phyloP scores from a whole-genome alignment of 1,284 basidiomycete species.

The Athelia sp. region DNA sequence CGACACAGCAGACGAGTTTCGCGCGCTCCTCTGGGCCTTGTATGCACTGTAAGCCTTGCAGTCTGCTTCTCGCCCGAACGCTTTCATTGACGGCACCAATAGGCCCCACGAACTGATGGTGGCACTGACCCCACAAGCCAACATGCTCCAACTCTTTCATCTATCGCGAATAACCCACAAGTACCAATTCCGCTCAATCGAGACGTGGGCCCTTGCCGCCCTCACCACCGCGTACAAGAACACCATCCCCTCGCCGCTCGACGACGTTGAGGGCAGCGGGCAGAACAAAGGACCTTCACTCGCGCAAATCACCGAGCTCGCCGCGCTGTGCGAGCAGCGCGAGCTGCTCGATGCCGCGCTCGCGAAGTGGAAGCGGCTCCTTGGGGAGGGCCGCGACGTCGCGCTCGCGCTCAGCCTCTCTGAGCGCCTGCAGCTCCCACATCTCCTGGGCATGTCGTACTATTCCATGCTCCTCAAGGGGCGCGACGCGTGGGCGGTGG shows the following conservation, averaged over 20 bases:
- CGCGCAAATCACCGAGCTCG: constrained; percentile 32
- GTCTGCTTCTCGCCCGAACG: constrained; percentile 1
- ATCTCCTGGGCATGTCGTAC: constrained; percentile 31
- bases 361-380: constrained; percentile 30
- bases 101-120: constrained; percentile 45
- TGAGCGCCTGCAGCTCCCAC: constrained; percentile 29
- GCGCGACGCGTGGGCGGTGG: constrained; percentile 28
- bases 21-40: constrained; percentile 40
- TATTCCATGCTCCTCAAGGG: constrained; percentile 36
- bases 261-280: background rate
- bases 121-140: constrained; percentile 34
- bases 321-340: constrained; percentile 29
- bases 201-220: constrained; percentile 42
- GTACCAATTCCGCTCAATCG: constrained; percentile 48
- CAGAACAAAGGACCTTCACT: constrained; percentile 9
- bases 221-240: constrained; percentile 34
- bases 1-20: constrained; percentile 42
- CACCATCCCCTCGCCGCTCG: background rate
- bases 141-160: constrained; percentile 36
- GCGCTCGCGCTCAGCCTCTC: constrained; percentile 29
- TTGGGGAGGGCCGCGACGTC: constrained; percentile 30
- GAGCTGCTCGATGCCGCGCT: constrained; percentile 26
- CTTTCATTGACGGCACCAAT: background rate
- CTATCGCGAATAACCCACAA: constrained; percentile 51
- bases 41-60: constrained; percentile 40